Percentiles rank a stretch among this genome's conserved stretches.
Conservation (phyloP, 1,284 basidiomycete species). For the Ganoderma sp. region DNA sequence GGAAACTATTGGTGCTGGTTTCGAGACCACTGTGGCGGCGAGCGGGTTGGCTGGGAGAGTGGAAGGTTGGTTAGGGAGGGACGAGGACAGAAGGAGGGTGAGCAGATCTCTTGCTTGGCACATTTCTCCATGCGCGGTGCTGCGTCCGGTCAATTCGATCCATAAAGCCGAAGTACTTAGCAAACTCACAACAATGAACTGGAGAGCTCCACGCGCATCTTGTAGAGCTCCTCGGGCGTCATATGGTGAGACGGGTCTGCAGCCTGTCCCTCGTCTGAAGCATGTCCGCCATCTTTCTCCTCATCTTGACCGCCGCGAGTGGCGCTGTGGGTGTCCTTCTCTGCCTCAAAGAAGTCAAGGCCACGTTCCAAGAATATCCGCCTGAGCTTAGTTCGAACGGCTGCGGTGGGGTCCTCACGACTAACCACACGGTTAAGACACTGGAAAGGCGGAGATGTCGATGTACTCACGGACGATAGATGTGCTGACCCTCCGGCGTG, state of each 20-base stretch:
- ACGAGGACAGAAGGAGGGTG: constrained; percentile 45
- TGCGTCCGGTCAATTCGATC: constrained; percentile 43
- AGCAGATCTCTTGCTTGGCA: constrained; percentile 74
- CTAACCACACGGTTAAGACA: constrained; percentile 40
- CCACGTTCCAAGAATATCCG: constrained; percentile 77
- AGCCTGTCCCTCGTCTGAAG: constrained; percentile 33
- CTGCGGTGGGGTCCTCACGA: constrained; percentile 57
- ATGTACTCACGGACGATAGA: constrained; percentile 68
- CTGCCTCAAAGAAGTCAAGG: constrained; percentile 71
- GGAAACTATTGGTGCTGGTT: constrained; percentile 66
- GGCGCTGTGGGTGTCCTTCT: constrained; percentile 40
- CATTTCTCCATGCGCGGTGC: constrained; percentile 79
- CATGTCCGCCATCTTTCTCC: constrained; percentile 40
- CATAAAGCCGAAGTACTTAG: not conserved
- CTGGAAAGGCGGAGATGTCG: not conserved
- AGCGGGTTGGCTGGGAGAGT: constrained; percentile 49
- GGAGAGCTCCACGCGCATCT: constrained; percentile 72
- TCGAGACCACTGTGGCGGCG: constrained; percentile 67
- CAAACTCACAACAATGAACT: constrained; percentile 72
- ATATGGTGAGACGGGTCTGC: constrained; percentile 50
- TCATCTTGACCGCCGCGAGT: constrained; percentile 33
- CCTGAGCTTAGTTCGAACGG: constrained; percentile 65
- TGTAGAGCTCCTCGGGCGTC: constrained; percentile 74
- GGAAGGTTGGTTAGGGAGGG: constrained; percentile 29
- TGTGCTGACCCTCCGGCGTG: constrained; percentile 65